Conservation (phyloP, 805 yeast species). For the Scheffersomyces lignosus region DNA sequence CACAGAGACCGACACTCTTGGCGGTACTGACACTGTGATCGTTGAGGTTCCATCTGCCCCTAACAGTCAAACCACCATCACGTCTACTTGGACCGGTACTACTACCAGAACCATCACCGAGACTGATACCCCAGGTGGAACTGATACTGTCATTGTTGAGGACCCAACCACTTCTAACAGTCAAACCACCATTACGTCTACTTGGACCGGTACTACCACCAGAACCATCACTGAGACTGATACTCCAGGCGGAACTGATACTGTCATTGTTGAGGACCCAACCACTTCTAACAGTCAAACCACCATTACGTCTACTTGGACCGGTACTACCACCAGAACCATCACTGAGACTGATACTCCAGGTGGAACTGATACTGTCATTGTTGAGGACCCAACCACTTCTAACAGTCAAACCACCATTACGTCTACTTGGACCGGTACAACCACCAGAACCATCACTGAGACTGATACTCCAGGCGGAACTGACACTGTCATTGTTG, state of each 20-base stretch:
- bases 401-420: conserved; percentile 2
- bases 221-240: conserved; percentile 1
- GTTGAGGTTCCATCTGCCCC: conserved; percentile 20
- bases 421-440: conserved; percentile 11
- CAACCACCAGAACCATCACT: conserved; percentile 6
- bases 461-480: background rate
- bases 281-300: conserved; percentile 12
- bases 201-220: conserved; percentile 2
- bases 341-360: conserved; percentile 6
- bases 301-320: conserved; percentile 8
- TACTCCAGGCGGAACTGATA: conserved; percentile 6
- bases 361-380: conserved; percentile 11
- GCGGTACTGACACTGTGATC: conserved; percentile 21
- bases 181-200: conserved; percentile 2
- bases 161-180: conserved; percentile 9
- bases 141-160: conserved; percentile 12
- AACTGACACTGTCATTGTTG: conserved; percentile 12
- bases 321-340: conserved; percentile 2
- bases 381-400: conserved; percentile 10
- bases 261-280: conserved; percentile 14
- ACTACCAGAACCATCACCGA: conserved; percentile 7
- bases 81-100: conserved; percentile 10
- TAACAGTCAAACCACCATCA: conserved; percentile 4
- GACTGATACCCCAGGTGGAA: conserved; percentile 6
- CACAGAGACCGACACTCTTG: conserved; percentile 2